Percentiles rank a stretch among this genome's conserved stretches.
phyloP scores from a whole-genome alignment of 495 filamentous ascomycete genomes.

The Delitschia confertaspora region DNA sequence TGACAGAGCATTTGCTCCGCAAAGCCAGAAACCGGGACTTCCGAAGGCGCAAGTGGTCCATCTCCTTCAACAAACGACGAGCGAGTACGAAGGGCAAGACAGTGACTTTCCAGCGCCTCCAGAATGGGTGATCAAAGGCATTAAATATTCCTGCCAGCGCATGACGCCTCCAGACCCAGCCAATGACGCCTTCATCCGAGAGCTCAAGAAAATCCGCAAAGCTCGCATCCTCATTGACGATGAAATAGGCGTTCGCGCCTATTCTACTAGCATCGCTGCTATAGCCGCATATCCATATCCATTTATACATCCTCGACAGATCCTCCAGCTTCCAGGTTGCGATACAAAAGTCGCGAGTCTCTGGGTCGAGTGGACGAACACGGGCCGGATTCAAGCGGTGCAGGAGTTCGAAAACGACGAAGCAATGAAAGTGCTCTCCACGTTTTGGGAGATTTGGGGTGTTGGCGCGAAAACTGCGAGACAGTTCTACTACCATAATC shows the following conservation, averaged over 20 bases:
- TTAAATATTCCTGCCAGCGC: constrained; percentile 74
- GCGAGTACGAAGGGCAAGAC: constrained; percentile 48
- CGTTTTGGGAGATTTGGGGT: constrained; percentile 80
- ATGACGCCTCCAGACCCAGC: constrained; percentile 59
- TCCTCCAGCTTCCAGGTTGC: constrained; percentile 69
- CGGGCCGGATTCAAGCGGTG: constrained; percentile 53
- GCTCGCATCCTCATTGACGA: constrained; percentile 63
- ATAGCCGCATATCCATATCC: constrained; percentile 72
- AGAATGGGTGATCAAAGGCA: constrained; percentile 55
- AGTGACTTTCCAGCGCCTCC: constrained; percentile 51
- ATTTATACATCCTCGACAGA: constrained; percentile 48
- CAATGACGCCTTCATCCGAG: constrained; percentile 66
- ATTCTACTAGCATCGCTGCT: constrained; percentile 76
- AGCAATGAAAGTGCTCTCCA: constrained; percentile 50
- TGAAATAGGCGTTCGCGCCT: constrained; percentile 74
- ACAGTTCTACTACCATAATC: constrained; percentile 69
- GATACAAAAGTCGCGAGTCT: constrained; percentile 69
- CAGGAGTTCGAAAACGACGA: constrained; percentile 55
- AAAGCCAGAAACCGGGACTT: constrained; percentile 6
- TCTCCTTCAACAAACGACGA: constrained; percentile 58
- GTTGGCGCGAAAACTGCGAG: constrained; percentile 76
- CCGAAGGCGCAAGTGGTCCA: constrained; percentile 2
- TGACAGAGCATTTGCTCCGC: constrained; percentile 6
- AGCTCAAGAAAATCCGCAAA: constrained; percentile 65
- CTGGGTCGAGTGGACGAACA: constrained; percentile 65